Percentiles rank a stretch among this genome's conserved stretches.
phyloP scores from a whole-genome alignment of 805 yeast genomes.

The Yamadazyma tumulicola region DNA sequence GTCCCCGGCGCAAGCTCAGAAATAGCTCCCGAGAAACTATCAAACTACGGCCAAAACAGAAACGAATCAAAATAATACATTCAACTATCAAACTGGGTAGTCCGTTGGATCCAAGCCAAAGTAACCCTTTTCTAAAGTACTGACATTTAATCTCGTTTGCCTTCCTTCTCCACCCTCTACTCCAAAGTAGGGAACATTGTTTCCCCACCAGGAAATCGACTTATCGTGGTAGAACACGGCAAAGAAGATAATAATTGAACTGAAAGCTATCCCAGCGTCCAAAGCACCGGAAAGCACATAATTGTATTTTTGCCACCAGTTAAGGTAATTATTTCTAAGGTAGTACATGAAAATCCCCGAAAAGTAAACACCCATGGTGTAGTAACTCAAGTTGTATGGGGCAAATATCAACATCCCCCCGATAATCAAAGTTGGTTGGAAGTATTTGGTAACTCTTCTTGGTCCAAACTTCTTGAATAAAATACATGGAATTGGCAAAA shows the following conservation, averaged over 20 bases:
- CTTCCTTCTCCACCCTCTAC: conserved; percentile 20
- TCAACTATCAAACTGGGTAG: too few relatives aligned
- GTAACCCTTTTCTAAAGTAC: conserved; percentile 19
- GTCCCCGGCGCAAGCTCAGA: too few relatives aligned
- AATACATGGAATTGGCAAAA: conserved; percentile 18
- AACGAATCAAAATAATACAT: too few relatives aligned
- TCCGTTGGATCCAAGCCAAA: conserved; percentile 15
- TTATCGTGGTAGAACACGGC: conserved; percentile 28
- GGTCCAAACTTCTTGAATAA: conserved; percentile 15
- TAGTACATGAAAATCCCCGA: conserved; percentile 22
- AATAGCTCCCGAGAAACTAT: too few relatives aligned
- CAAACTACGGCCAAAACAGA: too few relatives aligned
- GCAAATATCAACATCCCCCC: conserved; percentile 27
- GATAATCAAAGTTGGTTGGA: conserved; percentile 28
- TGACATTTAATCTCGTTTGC: conserved; percentile 4
- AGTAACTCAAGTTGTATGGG: conserved; percentile 28
- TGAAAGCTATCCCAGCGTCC: conserved; percentile 28
- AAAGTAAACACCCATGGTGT: conserved; percentile 22
- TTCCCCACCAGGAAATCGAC: conserved; percentile 25
- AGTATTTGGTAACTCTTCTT: conserved; percentile 18
- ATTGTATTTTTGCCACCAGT: conserved; percentile 34
- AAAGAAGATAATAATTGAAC: conserved; percentile 29
- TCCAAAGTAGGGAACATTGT: conserved; percentile 22
- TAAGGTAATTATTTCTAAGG: conserved; percentile 19
- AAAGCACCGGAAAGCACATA: conserved; percentile 25